phyloP scores from a whole-genome alignment of 2,329 filamentous ascomycete genomes.

The Pyricularia pennisetigena region DNA sequence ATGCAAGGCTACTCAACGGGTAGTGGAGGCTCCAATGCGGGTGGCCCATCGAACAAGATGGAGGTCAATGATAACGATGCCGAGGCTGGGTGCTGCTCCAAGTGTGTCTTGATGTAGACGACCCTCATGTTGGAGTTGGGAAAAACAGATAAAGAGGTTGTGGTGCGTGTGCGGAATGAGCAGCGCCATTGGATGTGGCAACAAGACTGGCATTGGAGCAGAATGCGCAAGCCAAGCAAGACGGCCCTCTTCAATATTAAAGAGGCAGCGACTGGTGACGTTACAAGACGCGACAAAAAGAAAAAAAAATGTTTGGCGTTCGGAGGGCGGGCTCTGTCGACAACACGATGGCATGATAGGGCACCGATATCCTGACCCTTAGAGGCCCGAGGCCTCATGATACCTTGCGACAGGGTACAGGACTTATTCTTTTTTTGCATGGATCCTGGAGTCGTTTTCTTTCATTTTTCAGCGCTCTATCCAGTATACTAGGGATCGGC shows the following conservation, averaged over 20 bases:
- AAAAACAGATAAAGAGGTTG: not conserved
- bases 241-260: not conserved
- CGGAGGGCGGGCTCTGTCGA: not conserved
- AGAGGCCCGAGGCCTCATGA: not conserved
- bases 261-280: not conserved
- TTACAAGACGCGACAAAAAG: not conserved
- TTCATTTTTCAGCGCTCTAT: not conserved
- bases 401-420: constrained; percentile 1
- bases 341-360: not conserved
- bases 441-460: constrained; percentile 4
- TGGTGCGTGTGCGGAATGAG: not conserved
- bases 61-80: constrained; percentile 63
- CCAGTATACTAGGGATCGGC: not conserved
- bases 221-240: not conserved
- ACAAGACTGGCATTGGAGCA: not conserved
- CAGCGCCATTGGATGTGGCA: not conserved
- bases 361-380: not conserved
- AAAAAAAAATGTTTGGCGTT: not conserved
- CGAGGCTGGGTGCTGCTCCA: constrained; percentile 71
- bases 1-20: constrained; percentile 79
- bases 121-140: not conserved
- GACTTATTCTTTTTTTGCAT: constrained; percentile 3
- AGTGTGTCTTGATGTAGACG: constrained; percentile 73
- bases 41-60: constrained; percentile 61
- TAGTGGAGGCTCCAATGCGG: constrained; percentile 52